phyloP scores from a whole-genome alignment of 1,284 basidiomycete species.

The Wallemia hederae region DNA sequence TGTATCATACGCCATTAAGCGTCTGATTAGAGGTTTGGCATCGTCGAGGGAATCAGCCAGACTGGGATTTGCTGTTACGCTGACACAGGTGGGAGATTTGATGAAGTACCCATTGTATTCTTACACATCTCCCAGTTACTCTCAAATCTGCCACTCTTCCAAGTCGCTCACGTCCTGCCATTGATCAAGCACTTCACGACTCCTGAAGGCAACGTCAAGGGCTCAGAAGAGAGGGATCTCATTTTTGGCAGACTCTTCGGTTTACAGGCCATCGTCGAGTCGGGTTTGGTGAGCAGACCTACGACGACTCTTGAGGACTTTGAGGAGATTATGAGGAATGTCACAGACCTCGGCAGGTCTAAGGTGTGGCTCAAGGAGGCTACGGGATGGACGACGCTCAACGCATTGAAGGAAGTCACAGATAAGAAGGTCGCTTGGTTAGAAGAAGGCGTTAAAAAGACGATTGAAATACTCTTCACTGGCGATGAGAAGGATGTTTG shows the following conservation, averaged over 20 bases:
- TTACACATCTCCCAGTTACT: conserved; percentile 30
- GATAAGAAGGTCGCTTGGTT: conserved; percentile 29
- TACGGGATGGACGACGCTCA: conserved; percentile 51
- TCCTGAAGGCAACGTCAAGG: conserved; percentile 38
- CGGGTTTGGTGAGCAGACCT: conserved; percentile 35
- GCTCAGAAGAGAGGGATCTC: conserved; percentile 71
- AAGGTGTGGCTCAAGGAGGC: conserved; percentile 82
- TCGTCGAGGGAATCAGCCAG: conserved; percentile 76
- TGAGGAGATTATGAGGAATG: conserved; percentile 29
- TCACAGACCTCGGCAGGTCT: conserved; percentile 41
- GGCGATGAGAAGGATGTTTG: conserved; percentile 18
- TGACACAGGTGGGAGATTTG: conserved; percentile 45
- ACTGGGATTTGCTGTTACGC: conserved; percentile 75
- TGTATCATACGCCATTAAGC: conserved; percentile 58
- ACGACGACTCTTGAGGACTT: conserved; percentile 32
- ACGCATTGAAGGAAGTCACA: conserved; percentile 29
- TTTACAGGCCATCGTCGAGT: conserved; percentile 47
- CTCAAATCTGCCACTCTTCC: conserved; percentile 44
- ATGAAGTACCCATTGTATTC: conserved; percentile 3
- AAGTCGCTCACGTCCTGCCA: conserved; percentile 40
- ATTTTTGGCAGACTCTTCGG: conserved; percentile 83
- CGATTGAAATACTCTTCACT: background rate
- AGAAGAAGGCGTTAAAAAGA: conserved; percentile 23
- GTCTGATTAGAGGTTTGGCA: conserved; percentile 58
- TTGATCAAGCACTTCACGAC: conserved; percentile 40